Conservation (phyloP, 176 grass and related monocot species). For the Ampelocalamus luodianensis region DNA sequence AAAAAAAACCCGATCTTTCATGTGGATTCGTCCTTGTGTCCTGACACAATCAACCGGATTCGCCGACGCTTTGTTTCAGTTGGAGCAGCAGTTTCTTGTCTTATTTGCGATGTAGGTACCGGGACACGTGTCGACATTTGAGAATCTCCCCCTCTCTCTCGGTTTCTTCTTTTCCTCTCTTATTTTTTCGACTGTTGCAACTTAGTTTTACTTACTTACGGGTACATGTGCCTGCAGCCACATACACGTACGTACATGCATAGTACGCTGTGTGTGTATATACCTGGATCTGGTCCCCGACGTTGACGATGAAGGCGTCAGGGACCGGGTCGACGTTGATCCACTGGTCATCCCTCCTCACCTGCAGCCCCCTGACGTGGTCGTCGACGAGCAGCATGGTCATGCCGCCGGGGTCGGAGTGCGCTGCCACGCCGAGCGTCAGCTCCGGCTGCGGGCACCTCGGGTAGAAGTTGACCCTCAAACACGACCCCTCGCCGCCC, state of each 20-base stretch:
- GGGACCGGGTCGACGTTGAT: constrained; percentile 66
- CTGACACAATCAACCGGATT: constrained; percentile 11
- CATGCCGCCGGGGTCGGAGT: constrained; percentile 90
- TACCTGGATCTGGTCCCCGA: constrained; percentile 92
- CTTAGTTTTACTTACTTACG: background rate
- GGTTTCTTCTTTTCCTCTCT: background rate
- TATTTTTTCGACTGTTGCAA: background rate
- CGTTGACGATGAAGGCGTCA: constrained; percentile 76
- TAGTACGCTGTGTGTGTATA: background rate
- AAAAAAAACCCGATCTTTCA: background rate
- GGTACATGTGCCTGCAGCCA: background rate
- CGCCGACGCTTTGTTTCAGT: background rate
- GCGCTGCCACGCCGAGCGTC: constrained; percentile 68
- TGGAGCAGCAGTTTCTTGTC: background rate
- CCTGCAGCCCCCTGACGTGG: constrained; percentile 71
- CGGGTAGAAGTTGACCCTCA: constrained; percentile 85
- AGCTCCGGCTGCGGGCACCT: constrained; percentile 90
- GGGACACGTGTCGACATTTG: constrained; percentile 4
- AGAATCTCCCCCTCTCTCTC: background rate
- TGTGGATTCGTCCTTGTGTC: background rate
- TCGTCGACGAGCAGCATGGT: constrained; percentile 80
- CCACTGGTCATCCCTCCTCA: constrained; percentile 56
- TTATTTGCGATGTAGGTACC: background rate
- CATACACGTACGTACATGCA: background rate
- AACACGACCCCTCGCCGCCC: constrained; percentile 56